Evolutionary conservation across 1,139 yeast species (phyloP).

Genomic region (Geotrichum europaeum): DNA sequence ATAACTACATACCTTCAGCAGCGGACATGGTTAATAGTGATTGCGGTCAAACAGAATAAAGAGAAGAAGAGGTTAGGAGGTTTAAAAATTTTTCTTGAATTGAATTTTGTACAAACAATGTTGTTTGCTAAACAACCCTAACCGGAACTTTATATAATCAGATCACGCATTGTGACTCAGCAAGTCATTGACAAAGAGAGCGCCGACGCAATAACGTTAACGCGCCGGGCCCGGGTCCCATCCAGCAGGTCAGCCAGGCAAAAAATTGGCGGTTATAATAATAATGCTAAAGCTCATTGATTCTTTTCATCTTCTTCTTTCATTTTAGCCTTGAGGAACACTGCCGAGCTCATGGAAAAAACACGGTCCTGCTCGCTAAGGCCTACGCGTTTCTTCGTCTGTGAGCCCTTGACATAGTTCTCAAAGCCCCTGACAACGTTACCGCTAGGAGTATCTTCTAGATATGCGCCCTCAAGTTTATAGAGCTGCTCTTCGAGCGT

Average conservation of each 20-base stretch:
- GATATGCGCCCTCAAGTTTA: conserved; percentile 71
- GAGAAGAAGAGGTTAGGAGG: neutral
- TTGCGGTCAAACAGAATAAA: neutral
- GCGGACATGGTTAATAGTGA: conserved; percentile 7
- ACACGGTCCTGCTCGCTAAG: conserved; percentile 79
- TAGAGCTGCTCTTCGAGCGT: conserved; percentile 73
- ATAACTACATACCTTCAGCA: conserved; percentile 9
- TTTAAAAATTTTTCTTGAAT: conserved; percentile 1
- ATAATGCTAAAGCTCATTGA: neutral
- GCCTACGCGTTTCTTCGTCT: conserved; percentile 48
- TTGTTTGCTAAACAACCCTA: neutral
- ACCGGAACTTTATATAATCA: neutral
- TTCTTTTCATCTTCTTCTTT: conserved; percentile 27
- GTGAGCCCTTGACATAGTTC: conserved; percentile 55
- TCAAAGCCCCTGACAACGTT: conserved; percentile 89
- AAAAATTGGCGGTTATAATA: neutral
- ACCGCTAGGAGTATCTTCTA: conserved; percentile 65
- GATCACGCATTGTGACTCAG: neutral
- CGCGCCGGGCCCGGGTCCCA: neutral
- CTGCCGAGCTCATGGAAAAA: conserved; percentile 73
- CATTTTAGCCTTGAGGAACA: conserved; percentile 48
- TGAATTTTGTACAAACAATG: neutral
- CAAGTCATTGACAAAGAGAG: neutral
- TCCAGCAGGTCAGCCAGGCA: neutral
- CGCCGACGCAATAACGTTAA: neutral